Conservation (phyloP, 202 grass and related monocot species). For the Musa balbisiana region DNA sequence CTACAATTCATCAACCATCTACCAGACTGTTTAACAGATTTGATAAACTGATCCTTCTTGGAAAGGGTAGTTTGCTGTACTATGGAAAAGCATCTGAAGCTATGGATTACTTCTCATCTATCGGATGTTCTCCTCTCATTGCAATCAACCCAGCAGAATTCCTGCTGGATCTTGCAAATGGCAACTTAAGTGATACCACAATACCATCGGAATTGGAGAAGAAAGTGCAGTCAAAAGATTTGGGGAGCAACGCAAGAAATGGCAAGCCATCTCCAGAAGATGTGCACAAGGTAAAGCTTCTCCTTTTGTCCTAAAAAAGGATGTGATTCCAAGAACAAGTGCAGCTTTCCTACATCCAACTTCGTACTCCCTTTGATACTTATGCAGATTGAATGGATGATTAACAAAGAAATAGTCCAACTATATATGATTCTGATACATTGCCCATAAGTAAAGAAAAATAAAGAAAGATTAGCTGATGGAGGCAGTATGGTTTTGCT, state of each 20-base stretch:
- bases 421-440: too few species aligned
- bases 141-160: constrained; percentile 97
- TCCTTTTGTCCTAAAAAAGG: too few species aligned
- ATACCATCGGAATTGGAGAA: constrained; percentile 80
- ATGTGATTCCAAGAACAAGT: too few species aligned
- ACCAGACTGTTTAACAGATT: constrained; percentile 93
- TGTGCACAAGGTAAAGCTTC: constrained; percentile 70
- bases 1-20: constrained; percentile 91
- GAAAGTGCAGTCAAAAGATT: constrained; percentile 63
- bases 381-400: too few species aligned
- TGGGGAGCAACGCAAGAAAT: constrained; percentile 40
- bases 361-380: not conserved
- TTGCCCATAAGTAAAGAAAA: too few species aligned
- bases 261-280: constrained; percentile 84
- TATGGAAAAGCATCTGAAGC: constrained; percentile 82
- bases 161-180: constrained; percentile 86
- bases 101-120: constrained; percentile 71
- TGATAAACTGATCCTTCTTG: constrained; percentile 81
- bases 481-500: not conserved
- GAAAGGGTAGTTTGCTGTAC: constrained; percentile 80
- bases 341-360: not conserved
- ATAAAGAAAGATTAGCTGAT: not conserved
- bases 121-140: constrained; percentile 75
- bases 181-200: constrained; percentile 69
- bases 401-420: too few species aligned